Conservation (phyloP, 345 rosid genomes). For the Firmiana major region DNA sequence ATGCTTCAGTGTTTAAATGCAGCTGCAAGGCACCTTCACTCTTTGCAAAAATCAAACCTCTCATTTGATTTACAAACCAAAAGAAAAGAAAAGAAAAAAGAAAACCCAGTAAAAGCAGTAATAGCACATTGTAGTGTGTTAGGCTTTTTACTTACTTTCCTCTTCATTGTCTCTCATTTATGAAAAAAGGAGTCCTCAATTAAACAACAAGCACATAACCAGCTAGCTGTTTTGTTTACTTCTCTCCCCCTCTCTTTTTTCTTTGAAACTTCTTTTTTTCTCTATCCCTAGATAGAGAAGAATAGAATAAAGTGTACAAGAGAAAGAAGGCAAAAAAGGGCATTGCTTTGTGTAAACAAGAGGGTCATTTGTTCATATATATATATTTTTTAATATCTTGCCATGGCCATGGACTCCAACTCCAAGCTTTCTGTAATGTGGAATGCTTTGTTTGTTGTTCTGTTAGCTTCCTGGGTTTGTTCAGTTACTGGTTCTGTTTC, state of each 20-base stretch:
- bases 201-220: constrained; percentile 2
- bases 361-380: constrained; percentile 10
- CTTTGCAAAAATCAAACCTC: constrained; percentile 11
- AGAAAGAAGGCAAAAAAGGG: constrained; percentile 21
- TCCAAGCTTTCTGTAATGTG: constrained; percentile 41
- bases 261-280: constrained; percentile 15
- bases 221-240: constrained; percentile 18
- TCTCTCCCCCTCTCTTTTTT: constrained; percentile 12
- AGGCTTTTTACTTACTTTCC: constrained; percentile 12
- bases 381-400: neutral
- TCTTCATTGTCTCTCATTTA: constrained; percentile 20
- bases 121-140: neutral
- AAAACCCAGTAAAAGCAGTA: neutral
- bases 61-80: neutral
- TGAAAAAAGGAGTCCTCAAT: constrained; percentile 7
- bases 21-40: constrained; percentile 38
- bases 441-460: constrained; percentile 35
- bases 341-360: constrained; percentile 29
- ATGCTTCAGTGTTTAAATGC: constrained; percentile 42
- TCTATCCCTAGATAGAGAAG: constrained; percentile 24
- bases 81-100: neutral
- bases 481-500: constrained; percentile 71
- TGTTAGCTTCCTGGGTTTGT: constrained; percentile 35
- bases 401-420: constrained; percentile 33
- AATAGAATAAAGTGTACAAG: constrained; percentile 39